A percentile compares a stretch with the other conserved stretches of the same genome.
Conservation (phyloP, 2,329 filamentous ascomycete genomes). For the Calonectria hawksworthii region DNA sequence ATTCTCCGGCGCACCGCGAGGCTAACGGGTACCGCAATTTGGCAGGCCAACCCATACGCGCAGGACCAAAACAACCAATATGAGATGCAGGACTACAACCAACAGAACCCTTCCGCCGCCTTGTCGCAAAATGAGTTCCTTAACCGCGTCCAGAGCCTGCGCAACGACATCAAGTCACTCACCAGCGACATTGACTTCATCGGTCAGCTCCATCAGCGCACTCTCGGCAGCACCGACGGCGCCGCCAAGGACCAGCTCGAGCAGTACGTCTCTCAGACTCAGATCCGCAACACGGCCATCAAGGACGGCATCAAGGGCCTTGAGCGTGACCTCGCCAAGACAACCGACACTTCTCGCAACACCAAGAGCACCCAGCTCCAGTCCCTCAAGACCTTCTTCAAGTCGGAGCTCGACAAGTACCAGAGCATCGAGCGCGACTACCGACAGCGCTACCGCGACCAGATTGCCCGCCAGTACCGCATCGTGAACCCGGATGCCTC, state of each 20-base stretch:
- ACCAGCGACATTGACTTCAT: conserved; percentile 78
- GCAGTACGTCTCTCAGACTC: conserved; percentile 76
- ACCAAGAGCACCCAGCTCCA: conserved; percentile 80
- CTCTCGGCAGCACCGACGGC: conserved; percentile 75
- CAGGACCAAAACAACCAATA: conserved; percentile 59
- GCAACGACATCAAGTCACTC: conserved; percentile 76
- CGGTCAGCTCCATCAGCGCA: conserved; percentile 78
- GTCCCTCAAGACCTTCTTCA: conserved; percentile 79
- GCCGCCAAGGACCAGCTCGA: conserved; percentile 72
- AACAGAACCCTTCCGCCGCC: conserved; percentile 45
- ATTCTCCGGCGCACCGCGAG: conserved; percentile 28
- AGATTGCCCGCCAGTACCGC: conserved; percentile 84
- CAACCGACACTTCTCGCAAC: conserved; percentile 69
- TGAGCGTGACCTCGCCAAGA: conserved; percentile 78
- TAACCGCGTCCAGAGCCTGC: conserved; percentile 74
- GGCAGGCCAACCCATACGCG: conserved; percentile 48
- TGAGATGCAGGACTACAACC: conserved; percentile 69
- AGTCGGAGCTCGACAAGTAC: conserved; percentile 78
- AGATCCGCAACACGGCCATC: conserved; percentile 81
- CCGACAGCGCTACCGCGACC: conserved; percentile 79
- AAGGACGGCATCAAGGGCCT: conserved; percentile 84
- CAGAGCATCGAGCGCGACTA: conserved; percentile 80
- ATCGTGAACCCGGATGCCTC: conserved; percentile 87
- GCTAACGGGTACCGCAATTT: conserved; percentile 25
- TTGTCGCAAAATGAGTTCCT: conserved; percentile 79